Base-by-base conservation (phyloP, 305 asterid species). In the Coffea humblotiana region DNA sequence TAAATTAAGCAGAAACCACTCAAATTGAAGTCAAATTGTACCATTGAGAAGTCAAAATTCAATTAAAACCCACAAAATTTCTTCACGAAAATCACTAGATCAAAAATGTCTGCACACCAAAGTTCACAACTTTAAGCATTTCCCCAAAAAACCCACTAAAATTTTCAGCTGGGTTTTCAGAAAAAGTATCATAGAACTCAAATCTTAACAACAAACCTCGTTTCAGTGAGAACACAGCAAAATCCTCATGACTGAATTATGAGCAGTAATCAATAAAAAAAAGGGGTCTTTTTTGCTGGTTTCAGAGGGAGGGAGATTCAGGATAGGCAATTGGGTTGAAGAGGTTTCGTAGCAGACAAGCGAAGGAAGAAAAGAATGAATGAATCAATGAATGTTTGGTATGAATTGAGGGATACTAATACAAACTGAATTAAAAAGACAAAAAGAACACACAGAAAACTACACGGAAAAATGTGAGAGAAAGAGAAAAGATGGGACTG, bases 301-400 rank as follows among this genome's bases (percentile, higher is more conserved):
- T 9, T 52, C 16, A 40, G 21, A 3, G 21, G 14, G 4, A 3
- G 60, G 16, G 60, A 16, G 60, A 9, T 51, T 12, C 4, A 6
- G 61, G n/a, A 40, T 40, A 13, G n/a, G 61, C n/a, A 54, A 79
- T 45, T 35, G 70, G 79, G 75, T n/a, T 25, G 88, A 81, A 29
- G 78, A 83, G 74, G 89, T 90, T 83, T 81, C 96, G 88, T 89
- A 91, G 90, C 71, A 82, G 86, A 88, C 77, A 91, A 85, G 94
- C 84, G 89, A 90, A 51, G 68, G 78, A 47, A 79, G 61, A 54
- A 67, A 71, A 63, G 58, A 65, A 70, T 48, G 56, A 65, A 32
- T 71, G 77, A 79, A 75, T 49, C 78, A 52, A 82, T 56, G 67
- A 69, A 67, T 8, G 80, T 67, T 71, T 64, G 84, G 54, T 47